phyloP scores from a whole-genome alignment of 805 yeast genomes.

The Saturnispora sekii region DNA sequence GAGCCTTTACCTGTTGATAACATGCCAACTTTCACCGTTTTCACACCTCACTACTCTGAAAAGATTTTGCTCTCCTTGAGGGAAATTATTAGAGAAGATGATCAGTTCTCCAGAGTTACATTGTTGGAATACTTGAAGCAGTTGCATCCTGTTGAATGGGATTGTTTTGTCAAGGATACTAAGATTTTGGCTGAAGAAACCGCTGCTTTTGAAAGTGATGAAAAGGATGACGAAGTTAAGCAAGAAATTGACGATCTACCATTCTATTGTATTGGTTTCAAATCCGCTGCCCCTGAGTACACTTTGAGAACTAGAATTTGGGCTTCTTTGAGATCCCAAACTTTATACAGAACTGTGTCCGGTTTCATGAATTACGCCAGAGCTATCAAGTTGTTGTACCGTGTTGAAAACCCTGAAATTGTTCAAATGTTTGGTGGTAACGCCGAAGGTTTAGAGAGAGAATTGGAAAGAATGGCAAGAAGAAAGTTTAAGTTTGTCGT shows the following conservation, averaged over 20 bases:
- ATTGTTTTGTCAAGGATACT: slow-evolving; percentile 92
- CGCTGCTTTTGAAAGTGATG: slow-evolving; percentile 65
- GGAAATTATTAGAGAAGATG: slow-evolving; percentile 95
- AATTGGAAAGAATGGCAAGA: slow-evolving; percentile 82
- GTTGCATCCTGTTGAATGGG: slow-evolving; percentile 96
- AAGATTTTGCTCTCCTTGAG: slow-evolving; percentile 87
- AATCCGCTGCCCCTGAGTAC: slow-evolving; percentile 95
- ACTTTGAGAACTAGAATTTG: slow-evolving; percentile 94
- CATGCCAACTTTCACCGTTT: slow-evolving; percentile 98
- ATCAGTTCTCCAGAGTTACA: slow-evolving; percentile 91
- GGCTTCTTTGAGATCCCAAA: slow-evolving; percentile 97
- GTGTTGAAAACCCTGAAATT: slow-evolving; percentile 91
- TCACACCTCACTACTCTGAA: slow-evolving; percentile 94
- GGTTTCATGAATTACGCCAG: slow-evolving; percentile 98
- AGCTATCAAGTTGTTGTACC: slow-evolving; percentile 85
- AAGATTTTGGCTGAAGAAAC: slow-evolving; percentile 92
- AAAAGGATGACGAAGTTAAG: slow-evolving; percentile 58
- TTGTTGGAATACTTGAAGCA: slow-evolving; percentile 89
- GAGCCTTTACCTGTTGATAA: slow-evolving; percentile 98
- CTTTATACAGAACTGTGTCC: slow-evolving; percentile 91
- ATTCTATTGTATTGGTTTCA: slow-evolving; percentile 93
- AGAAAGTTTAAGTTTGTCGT: slow-evolving; percentile 75
- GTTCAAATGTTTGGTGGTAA: slow-evolving; percentile 98
- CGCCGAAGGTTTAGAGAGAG: slow-evolving; percentile 92
- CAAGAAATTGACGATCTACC: slow-evolving; percentile 86